A percentile compares a stretch with the other conserved stretches of the same genome.
Evolutionary conservation across 2,329 filamentous ascomycete species (phyloP).

Genomic region (Tolypocladium inflatum): DNA sequence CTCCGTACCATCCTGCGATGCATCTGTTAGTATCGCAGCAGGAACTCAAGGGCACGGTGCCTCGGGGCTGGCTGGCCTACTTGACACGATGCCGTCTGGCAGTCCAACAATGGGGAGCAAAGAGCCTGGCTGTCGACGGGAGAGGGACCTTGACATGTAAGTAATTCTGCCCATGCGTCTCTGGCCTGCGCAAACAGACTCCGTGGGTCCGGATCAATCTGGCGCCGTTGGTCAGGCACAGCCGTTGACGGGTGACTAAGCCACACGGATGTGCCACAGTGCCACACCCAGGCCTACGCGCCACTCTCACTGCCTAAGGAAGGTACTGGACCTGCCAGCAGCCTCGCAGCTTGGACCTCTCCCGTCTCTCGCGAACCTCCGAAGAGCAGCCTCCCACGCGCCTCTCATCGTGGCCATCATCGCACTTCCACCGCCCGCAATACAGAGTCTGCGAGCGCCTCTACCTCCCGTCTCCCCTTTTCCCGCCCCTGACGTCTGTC

Average conservation of each 20-base stretch:
- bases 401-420: background rate
- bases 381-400: background rate
- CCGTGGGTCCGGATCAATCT: background rate
- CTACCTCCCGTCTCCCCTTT: background rate
- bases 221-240: background rate
- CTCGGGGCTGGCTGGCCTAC: background rate
- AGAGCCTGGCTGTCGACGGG: background rate
- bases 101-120: background rate
- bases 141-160: background rate
- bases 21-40: background rate
- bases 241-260: background rate
- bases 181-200: background rate
- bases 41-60: background rate
- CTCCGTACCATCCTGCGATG: slow-evolving; percentile 11
- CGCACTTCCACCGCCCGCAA: background rate
- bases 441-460: background rate
- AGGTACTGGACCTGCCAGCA: background rate
- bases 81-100: background rate
- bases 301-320: slow-evolving; percentile 12
- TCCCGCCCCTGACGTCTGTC: background rate
- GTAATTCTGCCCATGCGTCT: background rate
- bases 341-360: slow-evolving; percentile 1
- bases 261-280: background rate
- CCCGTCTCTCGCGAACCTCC: background rate
- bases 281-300: slow-evolving; percentile 7